These are phyloP conservation scores for Prunus yedoensis DNA, from an alignment of 331 rosid genomes.

Conservation along the genomic window DNA sequence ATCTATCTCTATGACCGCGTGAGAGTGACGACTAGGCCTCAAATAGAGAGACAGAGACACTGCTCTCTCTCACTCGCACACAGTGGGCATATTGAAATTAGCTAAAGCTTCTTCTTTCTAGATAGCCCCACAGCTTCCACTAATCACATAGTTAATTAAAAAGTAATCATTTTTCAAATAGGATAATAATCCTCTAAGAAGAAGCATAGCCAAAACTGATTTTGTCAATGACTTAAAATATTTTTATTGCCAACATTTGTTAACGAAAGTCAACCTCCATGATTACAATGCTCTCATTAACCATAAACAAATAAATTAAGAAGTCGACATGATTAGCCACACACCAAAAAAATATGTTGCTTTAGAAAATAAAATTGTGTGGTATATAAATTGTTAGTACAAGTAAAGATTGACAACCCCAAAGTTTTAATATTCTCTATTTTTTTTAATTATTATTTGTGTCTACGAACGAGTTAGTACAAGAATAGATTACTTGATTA, in stretches of 20 bases:
- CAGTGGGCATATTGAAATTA: conserved; percentile 12
- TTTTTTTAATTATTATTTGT: not conserved
- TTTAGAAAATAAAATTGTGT: too few species aligned
- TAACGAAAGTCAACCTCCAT: conserved; percentile 23
- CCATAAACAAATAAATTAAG: conserved; percentile 18
- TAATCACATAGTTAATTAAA: conserved; percentile 13
- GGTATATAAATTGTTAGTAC: too few species aligned
- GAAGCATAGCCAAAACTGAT: not conserved
- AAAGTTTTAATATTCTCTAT: not conserved
- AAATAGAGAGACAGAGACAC: conserved; percentile 38
- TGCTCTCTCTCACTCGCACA: conserved; percentile 11
- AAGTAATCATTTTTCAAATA: not conserved
- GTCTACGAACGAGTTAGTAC: not conserved
- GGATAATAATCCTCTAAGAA: not conserved
- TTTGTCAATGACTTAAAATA: not conserved
- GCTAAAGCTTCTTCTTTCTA: conserved; percentile 21
- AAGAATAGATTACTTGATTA: not conserved
- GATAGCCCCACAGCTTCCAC: conserved; percentile 24
- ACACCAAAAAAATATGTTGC: not conserved
- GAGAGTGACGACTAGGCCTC: conserved; percentile 45
- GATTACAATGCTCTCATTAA: conserved; percentile 13
- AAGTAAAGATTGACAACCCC: too few species aligned
- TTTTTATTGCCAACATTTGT: not conserved
- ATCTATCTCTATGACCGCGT: conserved; percentile 33
- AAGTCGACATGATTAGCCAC: not conserved